A percentile compares a stretch with the other conserved stretches of the same genome.
Evolutionary conservation across 1,139 yeast genomes (phyloP).

Genomic region (Chernovozyma aurita): DNA sequence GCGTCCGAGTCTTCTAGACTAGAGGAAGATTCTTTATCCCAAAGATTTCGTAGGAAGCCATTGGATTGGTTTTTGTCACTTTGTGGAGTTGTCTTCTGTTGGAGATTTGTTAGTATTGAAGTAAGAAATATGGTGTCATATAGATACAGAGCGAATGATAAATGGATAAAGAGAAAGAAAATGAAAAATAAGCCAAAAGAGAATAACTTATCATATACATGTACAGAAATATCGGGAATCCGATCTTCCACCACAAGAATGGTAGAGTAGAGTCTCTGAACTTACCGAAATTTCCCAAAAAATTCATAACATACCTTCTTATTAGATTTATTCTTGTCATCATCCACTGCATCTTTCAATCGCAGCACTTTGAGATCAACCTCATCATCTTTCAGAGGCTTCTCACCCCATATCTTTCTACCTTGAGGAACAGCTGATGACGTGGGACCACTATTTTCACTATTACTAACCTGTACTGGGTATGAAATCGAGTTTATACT

Average conservation of each 20-base stretch:
- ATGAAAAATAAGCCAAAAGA: no score
- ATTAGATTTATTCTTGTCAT: conserved; percentile 24
- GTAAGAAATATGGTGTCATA: no score
- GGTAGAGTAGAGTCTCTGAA: no score
- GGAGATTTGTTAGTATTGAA: not conserved
- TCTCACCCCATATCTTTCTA: conserved; percentile 21
- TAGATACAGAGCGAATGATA: no score
- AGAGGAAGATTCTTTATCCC: conserved; percentile 21
- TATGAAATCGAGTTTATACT: conserved; percentile 27
- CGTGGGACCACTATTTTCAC: conserved; percentile 9
- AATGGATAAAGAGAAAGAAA: no score
- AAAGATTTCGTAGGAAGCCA: conserved; percentile 22
- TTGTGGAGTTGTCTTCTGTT: conserved; percentile 1
- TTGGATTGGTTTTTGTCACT: conserved; percentile 4
- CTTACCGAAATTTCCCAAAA: no score
- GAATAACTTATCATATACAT: no score
- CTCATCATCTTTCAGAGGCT: conserved; percentile 1
- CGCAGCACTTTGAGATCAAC: conserved; percentile 11
- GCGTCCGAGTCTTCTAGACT: conserved; percentile 8
- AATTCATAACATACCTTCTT: no score
- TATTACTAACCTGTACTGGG: no score
- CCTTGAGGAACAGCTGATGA: not conserved
- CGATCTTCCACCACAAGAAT: no score
- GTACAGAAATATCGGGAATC: no score
- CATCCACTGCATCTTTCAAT: conserved; percentile 18